These are phyloP conservation scores for Podospora pseudoanserina DNA, from an alignment of 495 filamentous ascomycete species.

Conservation along the genomic window DNA sequence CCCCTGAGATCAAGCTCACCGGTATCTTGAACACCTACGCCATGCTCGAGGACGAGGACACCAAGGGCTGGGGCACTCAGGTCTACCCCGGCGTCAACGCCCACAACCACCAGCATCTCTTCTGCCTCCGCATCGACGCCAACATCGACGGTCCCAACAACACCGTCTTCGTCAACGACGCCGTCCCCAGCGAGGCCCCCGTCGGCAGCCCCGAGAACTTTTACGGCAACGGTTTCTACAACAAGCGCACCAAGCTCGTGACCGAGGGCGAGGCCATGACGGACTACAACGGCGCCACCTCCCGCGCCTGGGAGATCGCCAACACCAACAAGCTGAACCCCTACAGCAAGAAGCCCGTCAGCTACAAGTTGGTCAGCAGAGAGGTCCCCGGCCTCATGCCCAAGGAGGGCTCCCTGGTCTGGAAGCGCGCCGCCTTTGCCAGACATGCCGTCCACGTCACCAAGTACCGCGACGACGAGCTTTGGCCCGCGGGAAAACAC, in stretches of 20 bases:
- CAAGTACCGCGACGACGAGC: conserved; percentile 78
- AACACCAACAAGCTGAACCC: conserved; percentile 82
- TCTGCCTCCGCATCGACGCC: conserved; percentile 86
- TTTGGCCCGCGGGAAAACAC: conserved; percentile 89
- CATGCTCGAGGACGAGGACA: conserved; percentile 80
- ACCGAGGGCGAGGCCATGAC: conserved; percentile 69
- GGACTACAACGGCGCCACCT: conserved; percentile 76
- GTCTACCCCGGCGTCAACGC: conserved; percentile 60
- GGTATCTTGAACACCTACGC: conserved; percentile 93
- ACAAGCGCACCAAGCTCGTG: conserved; percentile 77
- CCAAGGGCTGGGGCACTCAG: conserved; percentile 85
- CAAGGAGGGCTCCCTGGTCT: conserved; percentile 78
- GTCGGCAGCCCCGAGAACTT: conserved; percentile 79
- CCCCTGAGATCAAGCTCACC: conserved; percentile 92
- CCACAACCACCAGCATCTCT: conserved; percentile 92
- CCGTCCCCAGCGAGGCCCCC: conserved; percentile 58
- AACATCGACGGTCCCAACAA: conserved; percentile 86
- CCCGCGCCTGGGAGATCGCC: conserved; percentile 86
- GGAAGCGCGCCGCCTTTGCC: conserved; percentile 92
- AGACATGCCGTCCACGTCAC: conserved; percentile 90
- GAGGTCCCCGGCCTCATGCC: conserved; percentile 79
- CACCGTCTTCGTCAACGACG: conserved; percentile 81
- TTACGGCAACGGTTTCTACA: conserved; percentile 93
- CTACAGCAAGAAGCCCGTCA: conserved; percentile 79
- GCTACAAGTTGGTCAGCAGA: conserved; percentile 87